Evolutionary conservation across 1,139 yeast species (phyloP), one percentile per base, ranked within the genome.

Genomic region (Lodderomyces parapsilosis): DNA sequence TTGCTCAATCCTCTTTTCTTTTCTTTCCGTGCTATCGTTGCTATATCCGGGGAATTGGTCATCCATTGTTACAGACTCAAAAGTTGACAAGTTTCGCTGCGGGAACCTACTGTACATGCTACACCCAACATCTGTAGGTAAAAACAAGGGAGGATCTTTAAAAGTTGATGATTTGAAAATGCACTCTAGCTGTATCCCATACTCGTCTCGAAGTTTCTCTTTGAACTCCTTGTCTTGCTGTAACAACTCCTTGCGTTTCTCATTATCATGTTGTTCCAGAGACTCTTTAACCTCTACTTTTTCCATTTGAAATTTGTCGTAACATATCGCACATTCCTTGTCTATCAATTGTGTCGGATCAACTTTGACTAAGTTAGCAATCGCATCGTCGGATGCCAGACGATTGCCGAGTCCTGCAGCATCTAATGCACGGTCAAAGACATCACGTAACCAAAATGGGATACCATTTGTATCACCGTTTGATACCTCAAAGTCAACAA

Each of bases 281-380:
- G 13, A 22, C 35, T 40, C 34, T 6, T 41, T 40, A 4, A n/a
- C 34, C 38, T 61, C 70, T 43, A 65, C 68, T 1, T 55, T 43
- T n/a, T 71, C 76, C n/a, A 32, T 22, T 17, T 7, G 17, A 23
- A 39, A 39, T 23, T 17, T 31, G 33, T 43, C 45, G 48, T 66
- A 72, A 51, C 78, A 72, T 19, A 72, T 72, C 3, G 77, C 73
- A 50, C 78, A 72, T n/a, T 64, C 66, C 22, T 51, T 51, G 23
- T 59, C 62, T 2, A 50, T 49, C 13, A 64, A 41, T 3, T 44
- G 49, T 14, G 43, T 46, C 2, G 49, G n/a, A 15, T 59, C 60
- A n/a, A 68, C 62, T 18, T 55, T 59, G 35, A 53, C 51, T 36
- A 72, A 57, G 28, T 66, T 60, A 13, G 61, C 67, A 32, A 71